Conservation (phyloP, 495 filamentous ascomycete genomes). For the Talaromyces ruber region DNA sequence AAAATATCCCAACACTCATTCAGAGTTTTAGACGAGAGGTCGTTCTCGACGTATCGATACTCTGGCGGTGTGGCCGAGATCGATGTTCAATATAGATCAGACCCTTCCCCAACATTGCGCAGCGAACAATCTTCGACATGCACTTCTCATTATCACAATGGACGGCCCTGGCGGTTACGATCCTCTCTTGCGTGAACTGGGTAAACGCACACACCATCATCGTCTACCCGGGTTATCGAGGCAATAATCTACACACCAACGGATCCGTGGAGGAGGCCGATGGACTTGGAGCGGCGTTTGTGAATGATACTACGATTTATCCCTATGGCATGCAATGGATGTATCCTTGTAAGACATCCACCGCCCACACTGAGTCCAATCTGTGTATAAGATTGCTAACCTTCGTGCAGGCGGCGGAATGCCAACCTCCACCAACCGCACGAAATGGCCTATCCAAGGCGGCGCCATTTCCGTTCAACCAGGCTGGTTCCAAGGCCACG, state of each 20-base stretch:
- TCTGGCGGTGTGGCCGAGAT: not conserved
- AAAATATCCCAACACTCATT: not conserved
- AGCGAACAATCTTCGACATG: conserved; percentile 15
- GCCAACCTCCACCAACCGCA: conserved; percentile 69
- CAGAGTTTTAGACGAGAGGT: not conserved
- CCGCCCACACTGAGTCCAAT: not conserved
- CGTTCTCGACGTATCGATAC: not conserved
- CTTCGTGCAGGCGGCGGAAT: conserved; percentile 72
- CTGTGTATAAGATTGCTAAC: not conserved
- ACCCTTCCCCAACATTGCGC: not conserved
- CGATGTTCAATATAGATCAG: not conserved
- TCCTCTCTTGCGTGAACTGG: conserved; percentile 40
- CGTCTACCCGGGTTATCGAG: conserved; percentile 90
- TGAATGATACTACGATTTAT: conserved; percentile 40
- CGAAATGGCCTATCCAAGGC: conserved; percentile 81
- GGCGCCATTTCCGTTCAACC: conserved; percentile 84
- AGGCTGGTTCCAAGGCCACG: conserved; percentile 92
- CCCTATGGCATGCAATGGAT: conserved; percentile 97
- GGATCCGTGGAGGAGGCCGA: conserved; percentile 38
- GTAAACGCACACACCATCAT: conserved; percentile 78
- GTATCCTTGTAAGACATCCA: conserved; percentile 72
- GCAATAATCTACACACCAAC: conserved; percentile 82
- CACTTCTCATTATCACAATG: conserved; percentile 37
- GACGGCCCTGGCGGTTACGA: conserved; percentile 29
- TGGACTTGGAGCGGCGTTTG: conserved; percentile 38